Base-by-base conservation (phyloP, 2,329 filamentous ascomycete genomes). In the Alternaria sp. region DNA sequence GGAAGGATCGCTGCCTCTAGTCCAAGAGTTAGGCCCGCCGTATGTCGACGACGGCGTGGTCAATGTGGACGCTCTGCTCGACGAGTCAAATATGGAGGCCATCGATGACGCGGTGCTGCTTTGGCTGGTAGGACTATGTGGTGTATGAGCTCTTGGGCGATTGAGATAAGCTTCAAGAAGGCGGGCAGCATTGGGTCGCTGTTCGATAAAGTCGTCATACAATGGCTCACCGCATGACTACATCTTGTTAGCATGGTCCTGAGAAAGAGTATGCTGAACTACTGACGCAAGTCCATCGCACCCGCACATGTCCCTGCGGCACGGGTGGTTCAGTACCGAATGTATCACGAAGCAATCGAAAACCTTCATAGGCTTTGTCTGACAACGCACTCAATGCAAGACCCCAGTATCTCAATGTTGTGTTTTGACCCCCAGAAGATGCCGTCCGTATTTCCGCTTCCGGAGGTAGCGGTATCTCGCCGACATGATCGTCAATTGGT, bases 131-230 rank as follows among this genome's bases (percentile, higher is more conserved):
- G 73, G 63, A 14, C 69, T 73, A 18, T 51, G 61, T 6, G 75
- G 70, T 14, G 74, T 67, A 28, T 75, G 74, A 7, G 71, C 63
- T 12, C 70, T 65, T 4, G 77, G 76, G 3, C 77, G 67, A 58
- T 81, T 81, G 15, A 82, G 75, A 46, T 75, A 79, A 2, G 74
- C 73, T 72, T 81, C 79, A 0, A 82, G 68, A n/a, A 78, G 73
- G 11, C 76, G 71, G 10, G 80, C 80, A 46, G 80, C 80, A 18
- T 80, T 80, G 6, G 73, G 70, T 26, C 77, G 72, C 15, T 67
- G 63, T 65, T 82, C 80, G 49, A 78, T 67, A 53, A 78, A 82
- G 66, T 82, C 80, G 54, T 82, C 80, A 58, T 80, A 77, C 7
- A 81, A 67, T 3, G 66, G 45, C 23, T 76, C 70, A 20, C 78